Percentiles rank a stretch among this genome's conserved stretches.
phyloP scores from a whole-genome alignment of 495 filamentous ascomycete species.

The Articulospora tetracladia region DNA sequence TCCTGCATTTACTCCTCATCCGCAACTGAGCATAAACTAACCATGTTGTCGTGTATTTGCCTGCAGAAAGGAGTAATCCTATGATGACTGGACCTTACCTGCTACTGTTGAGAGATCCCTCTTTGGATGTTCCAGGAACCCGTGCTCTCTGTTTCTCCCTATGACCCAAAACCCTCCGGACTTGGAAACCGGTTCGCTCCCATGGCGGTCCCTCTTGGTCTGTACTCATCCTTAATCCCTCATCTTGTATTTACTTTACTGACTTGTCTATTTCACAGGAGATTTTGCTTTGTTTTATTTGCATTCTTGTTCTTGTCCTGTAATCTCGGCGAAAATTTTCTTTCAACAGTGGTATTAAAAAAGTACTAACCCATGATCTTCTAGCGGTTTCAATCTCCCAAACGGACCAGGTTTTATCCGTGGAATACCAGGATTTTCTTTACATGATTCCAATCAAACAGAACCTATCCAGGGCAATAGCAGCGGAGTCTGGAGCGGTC shows the following conservation, averaged over 20 bases:
- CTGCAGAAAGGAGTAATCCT: slow-evolving; percentile 13
- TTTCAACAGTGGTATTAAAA: slow-evolving; percentile 15
- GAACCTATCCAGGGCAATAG: slow-evolving; percentile 23
- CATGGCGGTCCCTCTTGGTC: slow-evolving; percentile 14
- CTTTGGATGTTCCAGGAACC: slow-evolving; percentile 1
- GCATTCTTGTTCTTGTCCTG: slow-evolving; percentile 1
- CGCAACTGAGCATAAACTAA: slow-evolving; percentile 26
- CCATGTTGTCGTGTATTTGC: slow-evolving; percentile 9
- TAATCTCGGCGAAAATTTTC: slow-evolving; percentile 2
- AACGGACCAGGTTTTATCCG: slow-evolving; percentile 11
- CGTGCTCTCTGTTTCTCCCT: background rate
- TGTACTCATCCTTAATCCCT: slow-evolving; percentile 8
- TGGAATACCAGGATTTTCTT: slow-evolving; percentile 23
- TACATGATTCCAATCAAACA: slow-evolving; percentile 17
- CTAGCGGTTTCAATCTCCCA: slow-evolving; percentile 20
- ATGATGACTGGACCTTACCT: slow-evolving; percentile 3
- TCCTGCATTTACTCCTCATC: slow-evolving; percentile 18
- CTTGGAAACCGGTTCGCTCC: background rate
- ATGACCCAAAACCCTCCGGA: background rate
- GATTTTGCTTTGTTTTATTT: slow-evolving; percentile 9
- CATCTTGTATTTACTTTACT: slow-evolving; percentile 10
- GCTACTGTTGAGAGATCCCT: background rate
- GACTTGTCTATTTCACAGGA: slow-evolving; percentile 10
- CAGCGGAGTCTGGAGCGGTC: slow-evolving; percentile 23
- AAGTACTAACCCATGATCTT: slow-evolving; percentile 26